Evolutionary conservation across 2,329 filamentous ascomycete species (phyloP).

Genomic region (Exophiala sp.): DNA sequence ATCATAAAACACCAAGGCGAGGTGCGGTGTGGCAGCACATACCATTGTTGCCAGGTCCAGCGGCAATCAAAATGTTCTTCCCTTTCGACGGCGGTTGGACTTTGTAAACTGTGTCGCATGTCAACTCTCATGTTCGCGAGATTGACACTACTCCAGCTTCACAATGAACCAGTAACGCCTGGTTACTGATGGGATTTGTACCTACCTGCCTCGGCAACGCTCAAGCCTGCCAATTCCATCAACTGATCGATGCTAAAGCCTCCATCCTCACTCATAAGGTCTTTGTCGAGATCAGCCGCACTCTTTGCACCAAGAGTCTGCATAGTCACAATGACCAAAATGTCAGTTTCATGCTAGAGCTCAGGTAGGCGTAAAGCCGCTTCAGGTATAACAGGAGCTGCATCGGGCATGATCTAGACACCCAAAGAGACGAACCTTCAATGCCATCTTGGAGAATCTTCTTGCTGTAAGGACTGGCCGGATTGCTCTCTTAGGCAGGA

Average conservation of each 20-base stretch:
- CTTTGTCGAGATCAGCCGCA: conserved; percentile 80
- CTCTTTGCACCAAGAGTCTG: conserved; percentile 81
- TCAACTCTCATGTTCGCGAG: no score
- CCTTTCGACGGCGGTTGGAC: conserved; percentile 71
- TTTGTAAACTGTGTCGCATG: conserved; percentile 61
- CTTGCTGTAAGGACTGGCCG: conserved; percentile 11
- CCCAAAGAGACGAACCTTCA: conserved; percentile 33
- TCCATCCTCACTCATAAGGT: conserved; percentile 78
- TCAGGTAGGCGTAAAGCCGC: background rate
- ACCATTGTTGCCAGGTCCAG: conserved; percentile 70
- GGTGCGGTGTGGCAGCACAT: conserved; percentile 10
- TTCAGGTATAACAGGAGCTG: background rate
- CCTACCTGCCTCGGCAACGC: conserved; percentile 80
- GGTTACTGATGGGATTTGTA: no score
- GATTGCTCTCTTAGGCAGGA: conserved; percentile 9
- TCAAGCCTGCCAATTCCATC: conserved; percentile 92
- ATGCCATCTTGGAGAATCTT: conserved; percentile 35
- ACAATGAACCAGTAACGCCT: no score
- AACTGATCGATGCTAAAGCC: conserved; percentile 93
- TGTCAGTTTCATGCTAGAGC: background rate
- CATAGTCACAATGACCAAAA: background rate
- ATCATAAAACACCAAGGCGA: background rate
- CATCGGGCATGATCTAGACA: background rate
- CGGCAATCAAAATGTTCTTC: conserved; percentile 74
- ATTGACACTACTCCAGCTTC: no score